Evolutionary conservation across 768 basidiomycete species (phyloP).

Genomic region (Suillus tomentosus): DNA sequence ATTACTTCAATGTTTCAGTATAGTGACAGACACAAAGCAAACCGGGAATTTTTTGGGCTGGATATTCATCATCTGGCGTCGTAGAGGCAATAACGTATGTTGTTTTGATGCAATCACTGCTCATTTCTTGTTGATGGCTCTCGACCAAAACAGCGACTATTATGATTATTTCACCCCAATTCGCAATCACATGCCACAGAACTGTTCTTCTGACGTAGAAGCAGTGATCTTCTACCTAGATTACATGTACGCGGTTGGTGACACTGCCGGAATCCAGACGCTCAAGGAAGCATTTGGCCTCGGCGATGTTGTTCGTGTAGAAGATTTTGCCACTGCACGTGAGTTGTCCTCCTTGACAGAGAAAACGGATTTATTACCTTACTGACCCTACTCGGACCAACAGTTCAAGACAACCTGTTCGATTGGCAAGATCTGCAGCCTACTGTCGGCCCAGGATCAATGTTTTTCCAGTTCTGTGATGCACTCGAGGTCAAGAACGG

Average conservation of each 20-base stretch:
- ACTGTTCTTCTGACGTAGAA: constrained; percentile 75
- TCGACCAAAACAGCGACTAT: constrained; percentile 18
- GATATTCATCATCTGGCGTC: constrained; percentile 48
- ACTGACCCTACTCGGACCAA: constrained; percentile 26
- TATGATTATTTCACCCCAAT: constrained; percentile 69
- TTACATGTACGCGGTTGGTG: constrained; percentile 48
- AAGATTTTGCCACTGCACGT: constrained; percentile 67
- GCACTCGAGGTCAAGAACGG: constrained; percentile 42
- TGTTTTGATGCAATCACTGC: constrained; percentile 7
- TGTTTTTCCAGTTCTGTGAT: constrained; percentile 44
- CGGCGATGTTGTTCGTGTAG: constrained; percentile 54
- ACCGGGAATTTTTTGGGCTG: constrained; percentile 43
- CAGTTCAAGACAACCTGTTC: constrained; percentile 55
- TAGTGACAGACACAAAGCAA: constrained; percentile 29
- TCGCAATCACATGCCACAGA: constrained; percentile 63
- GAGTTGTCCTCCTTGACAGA: constrained; percentile 19
- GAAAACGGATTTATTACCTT: constrained; percentile 22
- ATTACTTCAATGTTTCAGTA: background rate
- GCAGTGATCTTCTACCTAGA: constrained; percentile 65
- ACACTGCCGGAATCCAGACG: constrained; percentile 47
- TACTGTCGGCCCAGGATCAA: constrained; percentile 40
- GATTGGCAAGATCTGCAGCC: constrained; percentile 71
- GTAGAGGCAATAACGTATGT: constrained; percentile 46
- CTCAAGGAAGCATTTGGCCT: constrained; percentile 65
- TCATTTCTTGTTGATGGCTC: background rate